Percentiles rank a stretch among this genome's conserved stretches.
These are phyloP conservation scores for Penicillium samsonianum DNA, from an alignment of 495 filamentous ascomycete species.

Conservation along the genomic window DNA sequence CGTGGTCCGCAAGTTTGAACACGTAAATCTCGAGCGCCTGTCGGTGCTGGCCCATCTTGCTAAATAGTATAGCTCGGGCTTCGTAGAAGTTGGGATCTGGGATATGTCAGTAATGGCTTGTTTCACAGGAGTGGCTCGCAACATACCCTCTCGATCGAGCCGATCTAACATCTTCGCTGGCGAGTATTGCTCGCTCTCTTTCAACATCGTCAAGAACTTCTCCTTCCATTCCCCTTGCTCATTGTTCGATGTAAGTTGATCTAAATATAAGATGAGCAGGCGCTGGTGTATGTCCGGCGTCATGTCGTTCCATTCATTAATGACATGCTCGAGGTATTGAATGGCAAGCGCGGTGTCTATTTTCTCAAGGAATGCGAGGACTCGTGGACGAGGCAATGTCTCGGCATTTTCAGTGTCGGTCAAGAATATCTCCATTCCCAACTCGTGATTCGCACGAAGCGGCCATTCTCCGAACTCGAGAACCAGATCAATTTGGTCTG, in stretches of 20 bases:
- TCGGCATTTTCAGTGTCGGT: slow-evolving; percentile 95
- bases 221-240: slow-evolving; percentile 58
- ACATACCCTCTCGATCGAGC: slow-evolving; percentile 76
- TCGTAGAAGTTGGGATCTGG: slow-evolving; percentile 85
- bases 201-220: slow-evolving; percentile 73
- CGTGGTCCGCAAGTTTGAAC: slow-evolving; percentile 83
- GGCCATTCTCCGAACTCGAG: slow-evolving; percentile 93
- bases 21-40: slow-evolving; percentile 95
- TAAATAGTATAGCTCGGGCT: slow-evolving; percentile 85
- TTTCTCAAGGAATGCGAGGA: slow-evolving; percentile 69
- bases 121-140: background rate
- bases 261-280: slow-evolving; percentile 74
- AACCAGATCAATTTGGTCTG: slow-evolving; percentile 86
- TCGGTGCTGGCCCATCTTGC: slow-evolving; percentile 93
- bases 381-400: slow-evolving; percentile 73
- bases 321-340: slow-evolving; percentile 87
- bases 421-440: slow-evolving; percentile 95
- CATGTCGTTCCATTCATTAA: slow-evolving; percentile 80
- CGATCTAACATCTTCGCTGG: slow-evolving; percentile 70
- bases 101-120: background rate
- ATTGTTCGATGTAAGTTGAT: slow-evolving; percentile 50
- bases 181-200: slow-evolving; percentile 76
- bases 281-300: slow-evolving; percentile 85
- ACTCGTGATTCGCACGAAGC: slow-evolving; percentile 63
- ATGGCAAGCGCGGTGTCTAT: slow-evolving; percentile 73